Conservation (phyloP, 148 eudicot genomes). For the Chenopodium quinoa region DNA sequence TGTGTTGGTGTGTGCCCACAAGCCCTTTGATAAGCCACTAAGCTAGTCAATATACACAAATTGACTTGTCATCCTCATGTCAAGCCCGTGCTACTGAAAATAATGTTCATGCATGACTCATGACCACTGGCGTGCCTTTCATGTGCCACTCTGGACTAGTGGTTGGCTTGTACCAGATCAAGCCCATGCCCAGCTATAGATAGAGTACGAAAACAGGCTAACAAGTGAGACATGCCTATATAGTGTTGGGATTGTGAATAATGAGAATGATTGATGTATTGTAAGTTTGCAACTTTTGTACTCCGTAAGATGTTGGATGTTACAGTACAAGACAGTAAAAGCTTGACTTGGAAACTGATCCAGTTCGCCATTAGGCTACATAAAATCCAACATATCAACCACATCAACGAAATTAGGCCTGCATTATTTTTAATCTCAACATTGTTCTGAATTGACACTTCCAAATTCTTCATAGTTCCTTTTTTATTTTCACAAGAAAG, state of each 20-base stretch:
- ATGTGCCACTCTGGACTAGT: too few species aligned
- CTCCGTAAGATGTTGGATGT: background rate
- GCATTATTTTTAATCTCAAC: background rate
- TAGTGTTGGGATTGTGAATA: background rate
- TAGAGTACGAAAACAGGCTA: too few species aligned
- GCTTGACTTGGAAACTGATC: background rate
- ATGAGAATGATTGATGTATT: background rate
- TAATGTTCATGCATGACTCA: too few species aligned
- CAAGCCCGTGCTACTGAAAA: too few species aligned
- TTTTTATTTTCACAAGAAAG: background rate
- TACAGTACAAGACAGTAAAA: background rate
- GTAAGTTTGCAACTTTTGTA: background rate
- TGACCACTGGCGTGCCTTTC: too few species aligned
- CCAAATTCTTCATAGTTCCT: background rate
- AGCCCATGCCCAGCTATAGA: too few species aligned
- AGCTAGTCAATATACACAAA: too few species aligned
- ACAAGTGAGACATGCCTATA: background rate
- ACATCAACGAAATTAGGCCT: background rate
- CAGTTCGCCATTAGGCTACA: background rate
- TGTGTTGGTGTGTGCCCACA: too few species aligned
- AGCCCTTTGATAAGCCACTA: too few species aligned
- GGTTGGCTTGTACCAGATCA: too few species aligned
- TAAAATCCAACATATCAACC: background rate
- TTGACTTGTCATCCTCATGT: too few species aligned
- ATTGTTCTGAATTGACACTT: background rate